These are phyloP conservation scores for Lipomyces mesembrius DNA, from an alignment of 805 yeast species.

Conservation along the genomic window DNA sequence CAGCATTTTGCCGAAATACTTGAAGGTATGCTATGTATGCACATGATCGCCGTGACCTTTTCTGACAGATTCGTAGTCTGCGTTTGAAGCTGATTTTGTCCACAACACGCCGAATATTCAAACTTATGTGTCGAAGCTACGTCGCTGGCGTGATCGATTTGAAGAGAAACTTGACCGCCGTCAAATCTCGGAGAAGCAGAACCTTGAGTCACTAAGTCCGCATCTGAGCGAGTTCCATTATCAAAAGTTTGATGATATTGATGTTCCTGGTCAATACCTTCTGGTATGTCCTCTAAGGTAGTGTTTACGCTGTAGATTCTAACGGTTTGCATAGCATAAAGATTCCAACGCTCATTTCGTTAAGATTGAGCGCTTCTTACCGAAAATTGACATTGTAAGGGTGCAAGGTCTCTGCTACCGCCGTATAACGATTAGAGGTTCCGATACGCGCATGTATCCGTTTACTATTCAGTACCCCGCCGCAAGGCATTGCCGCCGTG, in stretches of 20 bases:
- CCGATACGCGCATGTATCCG: constrained; percentile 87
- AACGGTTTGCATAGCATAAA: constrained; percentile 47
- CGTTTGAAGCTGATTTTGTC: constrained; percentile 90
- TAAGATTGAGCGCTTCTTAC: constrained; percentile 90
- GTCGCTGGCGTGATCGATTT: constrained; percentile 90
- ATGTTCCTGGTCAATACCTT: constrained; percentile 94
- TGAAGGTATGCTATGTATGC: constrained; percentile 51
- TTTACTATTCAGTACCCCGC: constrained; percentile 98
- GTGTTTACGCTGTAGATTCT: neutral
- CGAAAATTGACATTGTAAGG: constrained; percentile 83
- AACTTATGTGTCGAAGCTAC: constrained; percentile 76
- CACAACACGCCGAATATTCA: constrained; percentile 85
- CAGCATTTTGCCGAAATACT: constrained; percentile 85
- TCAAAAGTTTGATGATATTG: constrained; percentile 96
- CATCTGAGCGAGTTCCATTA: constrained; percentile 97
- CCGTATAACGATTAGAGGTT: constrained; percentile 85
- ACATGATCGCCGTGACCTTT: constrained; percentile 43
- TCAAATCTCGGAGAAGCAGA: constrained; percentile 63
- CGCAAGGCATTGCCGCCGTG: constrained; percentile 95
- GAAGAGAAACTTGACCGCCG: constrained; percentile 91
- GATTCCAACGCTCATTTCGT: constrained; percentile 89
- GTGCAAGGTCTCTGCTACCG: constrained; percentile 91
- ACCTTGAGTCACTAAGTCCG: constrained; percentile 88
- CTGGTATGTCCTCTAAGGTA: constrained; percentile 53
- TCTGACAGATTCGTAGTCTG: constrained; percentile 80